phyloP scores from a whole-genome alignment of 257 asterid genomes.

The Orobanche coerulescens region DNA sequence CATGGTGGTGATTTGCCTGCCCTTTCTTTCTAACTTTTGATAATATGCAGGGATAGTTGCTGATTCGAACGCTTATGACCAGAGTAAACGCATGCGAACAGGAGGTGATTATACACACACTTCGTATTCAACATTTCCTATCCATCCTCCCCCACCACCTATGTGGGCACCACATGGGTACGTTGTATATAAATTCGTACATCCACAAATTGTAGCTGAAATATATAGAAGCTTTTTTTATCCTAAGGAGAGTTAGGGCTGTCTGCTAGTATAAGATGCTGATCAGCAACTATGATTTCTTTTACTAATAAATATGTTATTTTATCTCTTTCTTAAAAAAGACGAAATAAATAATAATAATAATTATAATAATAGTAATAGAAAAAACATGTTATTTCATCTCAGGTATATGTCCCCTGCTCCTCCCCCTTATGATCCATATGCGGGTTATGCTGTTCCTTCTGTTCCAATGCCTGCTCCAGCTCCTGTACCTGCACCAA shows the following conservation, averaged over 20 bases:
- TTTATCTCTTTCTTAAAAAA: no score
- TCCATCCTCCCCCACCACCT: conserved; percentile 89
- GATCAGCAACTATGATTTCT: not conserved
- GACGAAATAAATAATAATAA: no score
- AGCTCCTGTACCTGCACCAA: conserved; percentile 80
- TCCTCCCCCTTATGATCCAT: conserved; percentile 94
- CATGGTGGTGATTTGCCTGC: not conserved
- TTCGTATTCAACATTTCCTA: conserved; percentile 87
- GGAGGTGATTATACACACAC: conserved; percentile 91
- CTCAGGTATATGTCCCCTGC: conserved; percentile 87
- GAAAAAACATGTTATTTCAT: no score
- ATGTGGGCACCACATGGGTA: conserved; percentile 94
- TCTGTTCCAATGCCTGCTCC: conserved; percentile 84
- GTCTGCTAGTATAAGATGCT: not conserved
- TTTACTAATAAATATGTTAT: conserved; percentile 14
- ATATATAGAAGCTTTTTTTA: conserved; percentile 10
- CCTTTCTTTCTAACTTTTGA: not conserved
- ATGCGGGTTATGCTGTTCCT: conserved; percentile 81
- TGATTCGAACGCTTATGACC: conserved; percentile 67
- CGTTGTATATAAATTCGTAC: not conserved
- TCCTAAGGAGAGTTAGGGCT: not conserved
- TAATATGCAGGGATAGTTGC: not conserved
- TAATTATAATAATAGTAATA: no score
- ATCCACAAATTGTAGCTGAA: not conserved
- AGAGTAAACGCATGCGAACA: conserved; percentile 90